Evolutionary conservation across 345 rosid genomes (phyloP).

Genomic region (Litchi chinensis): DNA sequence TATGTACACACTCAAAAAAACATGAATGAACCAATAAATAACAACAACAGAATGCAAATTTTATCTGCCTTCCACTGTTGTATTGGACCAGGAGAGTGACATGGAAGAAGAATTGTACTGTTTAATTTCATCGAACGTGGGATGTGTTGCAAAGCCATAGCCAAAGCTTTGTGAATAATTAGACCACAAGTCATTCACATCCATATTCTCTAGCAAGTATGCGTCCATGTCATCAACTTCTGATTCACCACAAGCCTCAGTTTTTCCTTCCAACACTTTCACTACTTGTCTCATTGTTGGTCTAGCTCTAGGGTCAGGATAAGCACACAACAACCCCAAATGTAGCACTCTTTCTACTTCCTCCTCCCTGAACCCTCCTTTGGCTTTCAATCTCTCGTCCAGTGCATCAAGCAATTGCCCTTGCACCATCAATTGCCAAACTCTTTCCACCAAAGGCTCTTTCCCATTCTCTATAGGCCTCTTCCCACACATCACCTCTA

Average conservation of each 20-base stretch:
- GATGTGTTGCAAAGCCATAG: slow-evolving; percentile 36
- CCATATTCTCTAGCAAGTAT: slow-evolving; percentile 45
- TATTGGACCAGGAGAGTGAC: slow-evolving; percentile 47
- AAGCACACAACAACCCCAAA: slow-evolving; percentile 64
- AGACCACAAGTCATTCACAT: slow-evolving; percentile 35
- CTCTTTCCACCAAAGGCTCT: slow-evolving; percentile 47
- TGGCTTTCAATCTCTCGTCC: slow-evolving; percentile 44
- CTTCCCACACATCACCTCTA: slow-evolving; percentile 63
- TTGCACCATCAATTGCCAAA: slow-evolving; percentile 45
- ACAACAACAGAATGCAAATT: background rate
- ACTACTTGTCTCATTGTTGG: slow-evolving; percentile 84
- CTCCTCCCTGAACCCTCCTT: slow-evolving; percentile 37
- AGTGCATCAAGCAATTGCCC: slow-evolving; percentile 46
- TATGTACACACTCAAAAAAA: background rate
- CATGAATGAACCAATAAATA: background rate
- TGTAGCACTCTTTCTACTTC: slow-evolving; percentile 58
- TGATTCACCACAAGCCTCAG: slow-evolving; percentile 32
- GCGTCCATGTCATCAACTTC: slow-evolving; percentile 58
- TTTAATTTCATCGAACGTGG: slow-evolving; percentile 50
- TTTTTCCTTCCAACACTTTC: slow-evolving; percentile 58
- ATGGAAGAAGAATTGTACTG: slow-evolving; percentile 39
- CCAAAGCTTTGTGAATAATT: slow-evolving; percentile 27
- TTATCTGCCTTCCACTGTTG: slow-evolving; percentile 47
- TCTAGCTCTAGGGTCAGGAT: slow-evolving; percentile 54
- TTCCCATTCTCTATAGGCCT: slow-evolving; percentile 55